Evolutionary conservation across 352 stramenopile species (phyloP).

Genomic region (Phytophthora cryptogea): DNA sequence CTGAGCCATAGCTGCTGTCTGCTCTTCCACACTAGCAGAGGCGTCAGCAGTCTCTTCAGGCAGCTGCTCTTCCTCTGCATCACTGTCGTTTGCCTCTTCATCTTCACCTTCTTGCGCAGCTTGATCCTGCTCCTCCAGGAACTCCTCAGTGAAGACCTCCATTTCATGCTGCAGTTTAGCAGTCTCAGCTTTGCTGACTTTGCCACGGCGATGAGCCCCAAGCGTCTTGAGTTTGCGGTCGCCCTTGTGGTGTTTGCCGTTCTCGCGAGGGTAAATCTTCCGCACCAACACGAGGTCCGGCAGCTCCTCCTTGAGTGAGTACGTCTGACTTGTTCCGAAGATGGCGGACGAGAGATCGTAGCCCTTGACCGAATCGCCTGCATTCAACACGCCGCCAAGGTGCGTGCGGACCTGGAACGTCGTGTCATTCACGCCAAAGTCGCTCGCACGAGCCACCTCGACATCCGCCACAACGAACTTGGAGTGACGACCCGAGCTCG

Average conservation of each 20-base stretch:
- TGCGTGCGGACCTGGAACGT: constrained; percentile 71
- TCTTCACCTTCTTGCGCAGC: constrained; percentile 34
- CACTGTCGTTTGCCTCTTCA: constrained; percentile 12
- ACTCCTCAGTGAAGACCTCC: constrained; percentile 67
- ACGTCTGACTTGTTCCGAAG: constrained; percentile 51
- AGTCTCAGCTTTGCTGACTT: constrained; percentile 60
- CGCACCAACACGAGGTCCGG: constrained; percentile 80
- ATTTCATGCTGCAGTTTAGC: constrained; percentile 58
- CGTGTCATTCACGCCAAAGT: constrained; percentile 85
- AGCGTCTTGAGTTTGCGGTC: constrained; percentile 56
- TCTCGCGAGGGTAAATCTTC: constrained; percentile 63
- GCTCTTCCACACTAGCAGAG: constrained; percentile 28
- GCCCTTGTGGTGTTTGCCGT: constrained; percentile 41
- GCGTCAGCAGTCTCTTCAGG: constrained; percentile 11
- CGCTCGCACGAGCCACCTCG: constrained; percentile 65
- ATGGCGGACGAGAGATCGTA: constrained; percentile 69
- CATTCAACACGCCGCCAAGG: constrained; percentile 57
- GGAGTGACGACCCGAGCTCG: constrained; percentile 11
- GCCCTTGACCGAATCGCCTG: constrained; percentile 71
- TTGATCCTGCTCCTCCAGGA: constrained; percentile 54
- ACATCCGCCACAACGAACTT: constrained; percentile 66
- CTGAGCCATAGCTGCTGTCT: constrained; percentile 31
- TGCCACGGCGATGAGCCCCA: constrained; percentile 34
- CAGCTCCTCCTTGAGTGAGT: constrained; percentile 59
- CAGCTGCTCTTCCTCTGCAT: constrained; percentile 19